phyloP scores from a whole-genome alignment of 768 basidiomycete genomes.

The Boletus bicolor region DNA sequence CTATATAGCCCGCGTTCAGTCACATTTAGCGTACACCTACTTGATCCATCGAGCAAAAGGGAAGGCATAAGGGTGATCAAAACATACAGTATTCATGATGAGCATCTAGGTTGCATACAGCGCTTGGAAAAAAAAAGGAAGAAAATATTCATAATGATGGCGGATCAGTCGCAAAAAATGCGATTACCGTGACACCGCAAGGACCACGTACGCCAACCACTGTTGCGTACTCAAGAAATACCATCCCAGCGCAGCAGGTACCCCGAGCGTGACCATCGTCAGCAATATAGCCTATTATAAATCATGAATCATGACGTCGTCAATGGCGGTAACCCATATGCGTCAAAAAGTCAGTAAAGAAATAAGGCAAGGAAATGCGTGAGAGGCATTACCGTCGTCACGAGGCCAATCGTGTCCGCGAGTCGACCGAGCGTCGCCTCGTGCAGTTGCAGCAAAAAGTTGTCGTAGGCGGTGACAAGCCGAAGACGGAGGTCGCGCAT shows the following conservation, averaged over 20 bases:
- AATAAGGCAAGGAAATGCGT: neutral
- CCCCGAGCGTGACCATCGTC: slow-evolving; percentile 15
- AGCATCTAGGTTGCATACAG: slow-evolving; percentile 2
- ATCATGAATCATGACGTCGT: neutral
- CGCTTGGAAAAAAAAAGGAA: neutral
- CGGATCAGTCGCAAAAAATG: neutral
- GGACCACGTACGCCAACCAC: slow-evolving; percentile 14
- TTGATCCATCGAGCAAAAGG: neutral
- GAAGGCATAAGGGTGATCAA: neutral
- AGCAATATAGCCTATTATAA: slow-evolving; percentile 17
- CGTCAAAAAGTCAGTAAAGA: neutral
- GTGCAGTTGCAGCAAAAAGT: slow-evolving; percentile 9
- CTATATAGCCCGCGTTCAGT: neutral
- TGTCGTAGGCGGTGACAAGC: slow-evolving; percentile 21
- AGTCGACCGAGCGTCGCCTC: slow-evolving; percentile 29
- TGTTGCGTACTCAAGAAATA: slow-evolving; percentile 6
- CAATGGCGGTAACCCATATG: neutral
- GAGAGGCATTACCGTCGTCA: slow-evolving; percentile 6
- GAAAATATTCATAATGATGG: neutral
- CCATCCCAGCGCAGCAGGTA: slow-evolving; percentile 21
- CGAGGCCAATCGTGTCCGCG: slow-evolving; percentile 19
- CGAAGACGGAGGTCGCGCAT: slow-evolving; percentile 25
- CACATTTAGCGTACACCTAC: neutral
- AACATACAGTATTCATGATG: neutral
- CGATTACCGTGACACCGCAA: slow-evolving; percentile 3